Percentiles rank a stretch among this genome's conserved stretches.
Conservation (phyloP, 306 rosid species). For the Calophaca sinica region DNA sequence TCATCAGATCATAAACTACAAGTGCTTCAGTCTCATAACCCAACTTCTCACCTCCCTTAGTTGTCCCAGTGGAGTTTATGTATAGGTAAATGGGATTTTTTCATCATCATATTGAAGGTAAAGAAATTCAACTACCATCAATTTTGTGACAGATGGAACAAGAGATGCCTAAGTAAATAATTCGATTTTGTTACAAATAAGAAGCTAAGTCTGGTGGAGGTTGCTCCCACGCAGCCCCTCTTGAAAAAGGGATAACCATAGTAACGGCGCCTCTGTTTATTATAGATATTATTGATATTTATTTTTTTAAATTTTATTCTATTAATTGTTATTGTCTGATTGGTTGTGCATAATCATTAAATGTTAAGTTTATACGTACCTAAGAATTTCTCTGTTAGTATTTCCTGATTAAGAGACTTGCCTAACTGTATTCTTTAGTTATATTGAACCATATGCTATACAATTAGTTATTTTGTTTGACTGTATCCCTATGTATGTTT, state of each 20-base stretch:
- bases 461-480: constrained; percentile 51
- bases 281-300: no score
- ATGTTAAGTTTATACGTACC: no score
- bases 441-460: no score
- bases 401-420: no score
- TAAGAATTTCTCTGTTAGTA: no score
- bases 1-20: constrained; percentile 92
- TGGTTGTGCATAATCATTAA: no score
- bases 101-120: constrained; percentile 90
- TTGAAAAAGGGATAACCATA: constrained; percentile 92
- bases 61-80: constrained; percentile 93
- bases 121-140: constrained; percentile 91
- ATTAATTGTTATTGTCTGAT: no score
- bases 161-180: constrained; percentile 95
- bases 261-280: no score
- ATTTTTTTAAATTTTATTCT: no score
- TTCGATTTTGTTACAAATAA: constrained; percentile 85
- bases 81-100: constrained; percentile 83
- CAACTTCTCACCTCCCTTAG: constrained; percentile 96
- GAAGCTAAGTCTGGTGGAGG: constrained; percentile 97
- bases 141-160: constrained; percentile 91
- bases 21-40: constrained; percentile 97
- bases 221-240: constrained; percentile 94
- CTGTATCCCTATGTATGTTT: constrained; percentile 32
- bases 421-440: no score